phyloP scores from a whole-genome alignment of 2,329 filamentous ascomycete genomes.

The Penicillium sp. region DNA sequence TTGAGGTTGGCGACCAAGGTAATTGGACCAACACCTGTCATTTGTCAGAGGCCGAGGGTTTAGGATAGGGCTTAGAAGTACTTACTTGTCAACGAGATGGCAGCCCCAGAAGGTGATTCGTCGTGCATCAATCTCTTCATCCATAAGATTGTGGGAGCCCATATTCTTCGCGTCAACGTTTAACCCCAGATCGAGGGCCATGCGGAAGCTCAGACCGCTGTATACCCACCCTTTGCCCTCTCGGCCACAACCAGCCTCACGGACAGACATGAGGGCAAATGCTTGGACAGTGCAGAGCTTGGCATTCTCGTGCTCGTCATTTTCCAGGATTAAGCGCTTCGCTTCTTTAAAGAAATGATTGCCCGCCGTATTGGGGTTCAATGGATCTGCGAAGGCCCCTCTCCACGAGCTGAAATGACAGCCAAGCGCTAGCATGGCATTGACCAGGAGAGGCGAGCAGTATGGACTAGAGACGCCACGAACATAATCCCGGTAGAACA shows the following conservation, averaged over 20 bases:
- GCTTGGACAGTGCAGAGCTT: conserved; percentile 89
- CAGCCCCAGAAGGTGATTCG: conserved; percentile 97
- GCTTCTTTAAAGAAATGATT: conserved; percentile 96
- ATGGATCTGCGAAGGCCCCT: conserved; percentile 69
- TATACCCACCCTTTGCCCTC: conserved; percentile 98
- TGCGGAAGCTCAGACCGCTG: conserved; percentile 96
- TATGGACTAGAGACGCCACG: conserved; percentile 71
- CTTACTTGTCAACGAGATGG: conserved; percentile 90
- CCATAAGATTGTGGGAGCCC: conserved; percentile 64
- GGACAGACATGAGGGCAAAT: conserved; percentile 89
- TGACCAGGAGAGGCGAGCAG: conserved; percentile 87
- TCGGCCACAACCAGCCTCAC: conserved; percentile 90
- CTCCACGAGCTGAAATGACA: conserved; percentile 85
- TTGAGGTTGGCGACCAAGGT: conserved; percentile 87
- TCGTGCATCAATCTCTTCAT: conserved; percentile 84
- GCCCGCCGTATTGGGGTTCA: conserved; percentile 81
- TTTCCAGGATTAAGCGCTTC: conserved; percentile 83
- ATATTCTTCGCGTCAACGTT: conserved; percentile 78
- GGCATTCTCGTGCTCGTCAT: conserved; percentile 91
- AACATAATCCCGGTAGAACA: conserved; percentile 85
- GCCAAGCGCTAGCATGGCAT: conserved; percentile 88
- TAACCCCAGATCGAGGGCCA: conserved; percentile 91
- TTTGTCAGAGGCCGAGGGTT: conserved; percentile 15
- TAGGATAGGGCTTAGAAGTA: conserved; percentile 1
- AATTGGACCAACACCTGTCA: conserved; percentile 86